Evolutionary conservation across 1,284 basidiomycete genomes (phyloP), one percentile per base, ranked within the genome.

Genomic region (Trichosporon asahii): DNA sequence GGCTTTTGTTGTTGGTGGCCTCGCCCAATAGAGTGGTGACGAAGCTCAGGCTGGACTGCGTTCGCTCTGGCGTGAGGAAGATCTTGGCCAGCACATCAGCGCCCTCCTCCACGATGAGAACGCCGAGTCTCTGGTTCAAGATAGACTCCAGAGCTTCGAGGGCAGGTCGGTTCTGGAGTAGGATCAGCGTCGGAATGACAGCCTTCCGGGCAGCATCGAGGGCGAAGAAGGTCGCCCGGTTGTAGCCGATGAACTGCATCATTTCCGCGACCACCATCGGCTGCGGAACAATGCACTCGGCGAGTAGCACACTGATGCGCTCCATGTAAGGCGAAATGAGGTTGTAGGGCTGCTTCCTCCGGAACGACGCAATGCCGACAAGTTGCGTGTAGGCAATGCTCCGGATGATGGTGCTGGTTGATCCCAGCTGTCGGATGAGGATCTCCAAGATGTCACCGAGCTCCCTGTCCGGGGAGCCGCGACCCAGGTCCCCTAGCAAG

Each of bases 311-410:
- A 0, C 90, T 89, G 67, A 95, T 86, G 31, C 87, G 85, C 33
- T 88, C 86, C 72, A 94, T 84, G 78, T 90, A 89, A 0, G 92
- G 91, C 2, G 87, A 87, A 9, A 93, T 79, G 40, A 95, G 85
- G 9, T 86, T 86, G 77, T 92, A 92, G 0, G 89, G 87, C 0
- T 89, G 85, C 76, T 91, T 93, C 55, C 87, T 86, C 74, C 87
- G 49, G 91, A 75, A 65, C 27, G 70, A 69, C 6, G 77, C 70
- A 8, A 81, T 69, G 60, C 74, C 85, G 6, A 88, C 80, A 23
- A 94, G 85, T 91, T 94, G 90, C 76, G 88, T 86, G 71, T 87
- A 89, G 0, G 91, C 90, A 6, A 88, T 85, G 33, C 90, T 90
- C 76, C 88, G 89, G 15, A 94, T 75, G 0, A 92, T 85, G 2